A percentile compares a stretch with the other conserved stretches of the same genome.
Evolutionary conservation across 2,329 filamentous ascomycete species (phyloP).

Genomic region (Coniochaeta prunicola): DNA sequence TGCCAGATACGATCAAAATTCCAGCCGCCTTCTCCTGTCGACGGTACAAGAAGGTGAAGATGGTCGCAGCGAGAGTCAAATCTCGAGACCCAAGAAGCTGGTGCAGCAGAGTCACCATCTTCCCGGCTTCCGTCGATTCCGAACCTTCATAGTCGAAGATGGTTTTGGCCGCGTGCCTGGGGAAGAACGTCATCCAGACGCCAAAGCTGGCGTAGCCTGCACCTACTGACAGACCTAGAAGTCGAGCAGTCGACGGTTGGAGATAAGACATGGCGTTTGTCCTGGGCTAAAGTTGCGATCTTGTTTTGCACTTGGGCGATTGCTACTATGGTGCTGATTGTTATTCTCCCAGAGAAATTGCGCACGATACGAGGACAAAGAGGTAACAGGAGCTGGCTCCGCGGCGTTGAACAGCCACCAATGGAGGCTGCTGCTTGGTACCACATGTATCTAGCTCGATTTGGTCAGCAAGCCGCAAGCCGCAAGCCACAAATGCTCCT

Average conservation of each 20-base stretch:
- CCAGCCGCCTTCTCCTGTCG: conserved; percentile 10
- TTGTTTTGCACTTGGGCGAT: too few relatives aligned
- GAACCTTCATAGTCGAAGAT: neutral
- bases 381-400: too few relatives aligned
- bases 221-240: conserved; percentile 7
- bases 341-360: too few relatives aligned
- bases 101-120: conserved; percentile 6
- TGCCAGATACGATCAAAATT: conserved; percentile 11
- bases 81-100: conserved; percentile 13
- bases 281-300: neutral
- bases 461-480: too few relatives aligned
- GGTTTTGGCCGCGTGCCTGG: neutral
- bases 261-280: conserved; percentile 10
- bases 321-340: too few relatives aligned
- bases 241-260: conserved; percentile 13
- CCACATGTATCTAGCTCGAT: too few relatives aligned
- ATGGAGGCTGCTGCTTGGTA: too few relatives aligned
- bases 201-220: conserved; percentile 7
- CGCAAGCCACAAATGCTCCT: neutral
- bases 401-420: too few relatives aligned
- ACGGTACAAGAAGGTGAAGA: conserved; percentile 8
- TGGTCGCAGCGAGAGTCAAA: conserved; percentile 10
- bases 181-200: neutral
- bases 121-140: neutral
- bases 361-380: too few relatives aligned